Evolutionary conservation across 208 protist genomes (phyloP), one percentile per base, ranked within the genome.

Genomic region (Trypanosoma caninum): DNA sequence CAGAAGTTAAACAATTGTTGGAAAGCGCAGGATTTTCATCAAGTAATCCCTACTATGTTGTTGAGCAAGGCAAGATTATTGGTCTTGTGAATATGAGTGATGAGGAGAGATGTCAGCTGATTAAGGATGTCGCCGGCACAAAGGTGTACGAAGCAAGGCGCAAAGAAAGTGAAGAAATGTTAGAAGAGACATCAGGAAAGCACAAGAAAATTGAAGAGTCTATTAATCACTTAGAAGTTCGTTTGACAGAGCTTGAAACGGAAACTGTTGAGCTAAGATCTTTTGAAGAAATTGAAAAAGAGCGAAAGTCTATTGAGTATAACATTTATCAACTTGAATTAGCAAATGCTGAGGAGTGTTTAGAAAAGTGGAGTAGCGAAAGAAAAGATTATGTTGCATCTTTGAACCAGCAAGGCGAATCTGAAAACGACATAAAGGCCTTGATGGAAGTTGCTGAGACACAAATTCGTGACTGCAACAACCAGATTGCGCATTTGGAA

Each of bases 11-110:
- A 10, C 97, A 98, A 63, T 78, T 99, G 18, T 74, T 99, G 20
- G 98, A 99, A 73, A 97, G 85, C 48, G 98, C 98, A 9, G 98
- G 98, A 7, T 99, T 99, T 65, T 99, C 98, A 20, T 83, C 93
- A 8, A 94, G 84, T 31, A 99, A 99, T 72, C 98, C 98, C 11
- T 99, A 99, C 76, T 99, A 99, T 79, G 99, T 99, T 48, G 98
- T 99, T 1, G 97, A 99, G 71, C 99, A 99, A 82, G 98, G 98
- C 34, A 98, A 99, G 59, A 96, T 96, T 68, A 67, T 82, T 34
- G 73, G 72, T n/a, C 72, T 99, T n/a, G 87, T 97, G 2, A 88
- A 81, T 60, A 99, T 99, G 93, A 97, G 80, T 58, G 97, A 99
- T 47, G 69, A 84, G 6, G 91, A 98, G 16, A 78, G 98, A 8